phyloP scores from a whole-genome alignment of 1,139 yeast species.

The Zygosaccharomyces sapae region DNA sequence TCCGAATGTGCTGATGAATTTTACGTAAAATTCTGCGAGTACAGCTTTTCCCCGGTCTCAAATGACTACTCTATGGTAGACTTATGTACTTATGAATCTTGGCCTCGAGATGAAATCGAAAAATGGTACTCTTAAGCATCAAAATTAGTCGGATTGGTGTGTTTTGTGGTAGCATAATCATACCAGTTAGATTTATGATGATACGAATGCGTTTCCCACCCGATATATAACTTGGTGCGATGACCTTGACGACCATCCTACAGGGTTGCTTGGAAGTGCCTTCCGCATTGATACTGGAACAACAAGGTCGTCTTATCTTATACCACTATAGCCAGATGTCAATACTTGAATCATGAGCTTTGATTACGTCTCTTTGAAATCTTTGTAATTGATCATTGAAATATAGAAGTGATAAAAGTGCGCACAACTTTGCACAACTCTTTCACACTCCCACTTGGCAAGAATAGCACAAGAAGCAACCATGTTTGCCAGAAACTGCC shows the following conservation, averaged over 20 bases:
- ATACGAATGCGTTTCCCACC: not conserved
- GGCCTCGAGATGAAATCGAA: not conserved
- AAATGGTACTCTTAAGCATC: not conserved
- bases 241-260: not conserved
- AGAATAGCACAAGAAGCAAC: not conserved
- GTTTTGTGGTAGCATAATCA: not conserved
- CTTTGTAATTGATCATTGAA: not conserved
- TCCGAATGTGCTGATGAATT: not conserved
- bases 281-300: not conserved
- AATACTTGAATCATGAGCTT: not conserved
- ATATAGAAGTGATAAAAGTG: not conserved
- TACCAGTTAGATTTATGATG: too few relatives aligned
- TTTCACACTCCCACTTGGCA: not conserved
- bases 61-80: not conserved
- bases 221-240: not conserved
- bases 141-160: not conserved
- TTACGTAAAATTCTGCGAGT: not conserved
- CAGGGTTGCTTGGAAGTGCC: not conserved
- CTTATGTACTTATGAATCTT: not conserved
- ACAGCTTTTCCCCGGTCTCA: not conserved
- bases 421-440: not conserved
- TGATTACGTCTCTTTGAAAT: not conserved
- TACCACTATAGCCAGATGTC: not conserved
- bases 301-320: not conserved
- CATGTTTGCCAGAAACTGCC: conserved; percentile 15